A percentile compares a stretch with the other conserved stretches of the same genome.
phyloP scores from a whole-genome alignment of 1,284 basidiomycete species.

The Microbotryomycetes sp. region DNA sequence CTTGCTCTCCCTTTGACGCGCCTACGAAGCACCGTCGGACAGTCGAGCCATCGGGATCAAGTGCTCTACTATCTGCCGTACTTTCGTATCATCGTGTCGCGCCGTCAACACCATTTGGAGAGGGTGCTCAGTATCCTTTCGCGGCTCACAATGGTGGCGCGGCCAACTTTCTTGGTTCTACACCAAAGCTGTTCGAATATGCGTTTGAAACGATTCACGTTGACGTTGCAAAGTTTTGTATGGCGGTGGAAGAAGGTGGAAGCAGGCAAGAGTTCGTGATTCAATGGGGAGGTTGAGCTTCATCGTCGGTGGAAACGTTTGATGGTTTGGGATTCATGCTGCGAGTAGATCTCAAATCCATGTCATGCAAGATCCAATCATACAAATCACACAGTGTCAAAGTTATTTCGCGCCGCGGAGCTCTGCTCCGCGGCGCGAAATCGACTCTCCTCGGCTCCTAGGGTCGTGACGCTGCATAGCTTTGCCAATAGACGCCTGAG shows the following conservation, averaged over 20 bases:
- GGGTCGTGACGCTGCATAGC: too few relatives aligned
- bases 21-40: neutral
- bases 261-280: neutral
- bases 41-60: neutral
- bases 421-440: too few relatives aligned
- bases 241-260: slow-evolving; percentile 9
- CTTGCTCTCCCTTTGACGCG: neutral
- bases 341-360: too few relatives aligned
- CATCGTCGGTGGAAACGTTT: too few relatives aligned
- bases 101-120: neutral
- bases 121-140: neutral
- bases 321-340: too few relatives aligned
- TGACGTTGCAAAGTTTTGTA: slow-evolving; percentile 20
- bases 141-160: neutral
- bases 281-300: too few relatives aligned
- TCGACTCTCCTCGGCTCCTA: too few relatives aligned
- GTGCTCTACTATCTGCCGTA: slow-evolving; percentile 6
- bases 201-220: slow-evolving; percentile 2
- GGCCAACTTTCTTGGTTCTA: neutral
- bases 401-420: too few relatives aligned
- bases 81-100: slow-evolving; percentile 16
- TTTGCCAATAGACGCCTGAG: too few relatives aligned
- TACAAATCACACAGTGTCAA: too few relatives aligned
- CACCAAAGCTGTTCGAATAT: slow-evolving; percentile 16
- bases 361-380: too few relatives aligned